phyloP scores from a whole-genome alignment of 305 asterid genomes.

The Solanum hybrid region DNA sequence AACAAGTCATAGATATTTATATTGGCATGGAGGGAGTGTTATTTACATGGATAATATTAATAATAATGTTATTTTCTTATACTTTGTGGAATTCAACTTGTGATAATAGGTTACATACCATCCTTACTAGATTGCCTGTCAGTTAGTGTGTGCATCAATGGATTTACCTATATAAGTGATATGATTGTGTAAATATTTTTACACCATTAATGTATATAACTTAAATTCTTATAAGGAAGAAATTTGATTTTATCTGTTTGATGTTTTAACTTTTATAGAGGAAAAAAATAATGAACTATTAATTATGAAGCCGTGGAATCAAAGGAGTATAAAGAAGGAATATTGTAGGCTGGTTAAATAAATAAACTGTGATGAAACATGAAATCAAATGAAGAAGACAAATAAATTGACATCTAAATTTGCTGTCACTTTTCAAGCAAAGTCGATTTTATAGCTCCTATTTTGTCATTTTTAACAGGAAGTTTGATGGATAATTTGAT shows the following conservation, averaged over 20 bases:
- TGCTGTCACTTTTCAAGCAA: background rate
- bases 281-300: background rate
- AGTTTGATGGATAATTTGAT: background rate
- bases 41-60: background rate
- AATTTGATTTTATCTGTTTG: background rate
- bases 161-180: too few relatives aligned
- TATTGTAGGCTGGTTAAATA: background rate
- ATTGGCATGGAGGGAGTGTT: background rate
- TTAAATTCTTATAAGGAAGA: background rate
- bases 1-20: background rate
- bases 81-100: background rate
- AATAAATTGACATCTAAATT: background rate
- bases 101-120: background rate
- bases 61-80: background rate
- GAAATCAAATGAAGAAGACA: background rate
- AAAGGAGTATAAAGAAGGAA: constrained; percentile 1
- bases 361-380: constrained; percentile 6
- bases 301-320: constrained; percentile 14
- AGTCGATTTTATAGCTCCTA: background rate
- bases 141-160: too few relatives aligned
- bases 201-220: background rate
- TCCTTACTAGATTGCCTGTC: too few relatives aligned
- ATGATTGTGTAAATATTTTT: background rate
- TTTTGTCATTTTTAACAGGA: background rate
- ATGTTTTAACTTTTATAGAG: background rate